Evolutionary conservation across 2,329 filamentous ascomycete species (phyloP), one percentile per base, ranked within the genome.

Genomic region (Epichloe brachyelytri): DNA sequence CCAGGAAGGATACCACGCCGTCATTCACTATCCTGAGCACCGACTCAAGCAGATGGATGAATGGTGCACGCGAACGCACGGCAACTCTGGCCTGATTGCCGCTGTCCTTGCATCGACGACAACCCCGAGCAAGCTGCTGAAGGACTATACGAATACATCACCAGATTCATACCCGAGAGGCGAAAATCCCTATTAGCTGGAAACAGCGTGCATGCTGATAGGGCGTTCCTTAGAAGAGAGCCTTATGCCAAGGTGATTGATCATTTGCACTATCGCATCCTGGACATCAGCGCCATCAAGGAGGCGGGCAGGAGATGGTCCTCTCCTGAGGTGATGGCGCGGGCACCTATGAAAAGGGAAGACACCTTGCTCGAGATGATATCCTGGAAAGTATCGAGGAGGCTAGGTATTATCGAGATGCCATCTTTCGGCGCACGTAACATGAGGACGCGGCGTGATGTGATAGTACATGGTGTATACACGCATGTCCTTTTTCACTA

Each of bases 351-450:
- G 55, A 97, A 97, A 78, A 78, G 63, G 80, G 79, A 38, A 71
- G 82, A 48, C 93, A 98, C 70, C 80, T 91, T 67, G 93, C 93
- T 0, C 82, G 78, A 59, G 82, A 88, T 51, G 93, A 98, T 67
- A 95, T 98, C 52, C 67, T 96, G 54, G 93, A 98, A 72, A 97
- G 91, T 68, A 96, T 98, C 55, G 83, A 79, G 51, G 93, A 98
- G 72, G 91, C 91, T 50, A 80, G 73, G 60, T 96, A 86, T 64
- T 97, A 95, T 67, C 80, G 79, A 60, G 73, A 83, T 53, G 71
- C 71, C 17, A 77, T 95, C 51, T 94, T 94, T 65, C 58, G 61
- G 57, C 56, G 62, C 53, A 62, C 58, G 53, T 63, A 41, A 26
- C 20, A 26, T 34, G n/a, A 5, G n/a, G 33, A 8, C 10, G 45